A percentile compares a stretch with the other conserved stretches of the same genome.
Conservation (phyloP, 2,329 filamentous ascomycete genomes). For the Coniella vitis region DNA sequence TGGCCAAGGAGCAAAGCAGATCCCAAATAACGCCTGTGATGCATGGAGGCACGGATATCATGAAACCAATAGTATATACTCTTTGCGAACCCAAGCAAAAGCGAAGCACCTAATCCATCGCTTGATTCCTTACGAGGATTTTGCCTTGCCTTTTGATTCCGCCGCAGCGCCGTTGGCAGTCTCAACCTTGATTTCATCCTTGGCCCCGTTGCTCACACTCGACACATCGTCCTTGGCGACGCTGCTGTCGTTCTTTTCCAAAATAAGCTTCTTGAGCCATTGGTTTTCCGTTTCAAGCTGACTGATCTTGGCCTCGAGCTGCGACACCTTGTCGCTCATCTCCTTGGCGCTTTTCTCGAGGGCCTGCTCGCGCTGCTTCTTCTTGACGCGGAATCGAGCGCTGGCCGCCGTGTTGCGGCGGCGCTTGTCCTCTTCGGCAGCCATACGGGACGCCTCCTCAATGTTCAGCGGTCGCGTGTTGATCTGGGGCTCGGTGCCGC, state of each 20-base stretch:
- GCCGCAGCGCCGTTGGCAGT: constrained; percentile 4
- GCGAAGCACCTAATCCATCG: not conserved
- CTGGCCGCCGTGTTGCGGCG: constrained; percentile 83
- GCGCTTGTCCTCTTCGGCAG: constrained; percentile 85
- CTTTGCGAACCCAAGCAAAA: constrained; percentile 2
- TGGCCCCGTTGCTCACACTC: constrained; percentile 40
- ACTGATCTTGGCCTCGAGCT: constrained; percentile 64
- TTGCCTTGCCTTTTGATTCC: constrained; percentile 6
- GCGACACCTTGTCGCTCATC: constrained; percentile 70
- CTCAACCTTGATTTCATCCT: constrained; percentile 19
- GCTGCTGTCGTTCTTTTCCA: constrained; percentile 68
- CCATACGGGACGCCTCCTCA: constrained; percentile 64
- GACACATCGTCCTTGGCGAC: constrained; percentile 41
- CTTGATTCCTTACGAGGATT: constrained; percentile 10
- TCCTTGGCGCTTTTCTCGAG: constrained; percentile 78
- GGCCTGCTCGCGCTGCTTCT: constrained; percentile 88
- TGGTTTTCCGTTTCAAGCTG: constrained; percentile 80
- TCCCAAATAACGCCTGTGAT: constrained; percentile 11
- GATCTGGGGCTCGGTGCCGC: constrained; percentile 34
- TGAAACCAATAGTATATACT: constrained; percentile 5
- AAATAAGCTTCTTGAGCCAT: constrained; percentile 73
- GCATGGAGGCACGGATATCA: constrained; percentile 7
- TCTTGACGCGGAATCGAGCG: constrained; percentile 87
- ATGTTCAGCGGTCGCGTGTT: constrained; percentile 44
- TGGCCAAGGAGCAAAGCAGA: not conserved